Evolutionary conservation across 805 yeast species (phyloP).

Genomic region (Metschnikowia shivogae): DNA sequence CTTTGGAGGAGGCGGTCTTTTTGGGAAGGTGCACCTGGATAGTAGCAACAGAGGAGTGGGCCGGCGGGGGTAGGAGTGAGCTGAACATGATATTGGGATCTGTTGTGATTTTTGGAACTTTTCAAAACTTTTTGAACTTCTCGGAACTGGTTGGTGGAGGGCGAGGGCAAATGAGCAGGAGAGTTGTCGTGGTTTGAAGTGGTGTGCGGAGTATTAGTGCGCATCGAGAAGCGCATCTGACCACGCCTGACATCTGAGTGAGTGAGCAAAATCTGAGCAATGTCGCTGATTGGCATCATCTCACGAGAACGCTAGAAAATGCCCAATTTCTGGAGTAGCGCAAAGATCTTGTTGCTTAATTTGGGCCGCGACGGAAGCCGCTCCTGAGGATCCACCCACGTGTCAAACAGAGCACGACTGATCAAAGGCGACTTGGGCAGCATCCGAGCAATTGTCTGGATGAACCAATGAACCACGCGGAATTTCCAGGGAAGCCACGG

Average conservation of each 20-base stretch:
- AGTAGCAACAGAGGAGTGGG: conserved; percentile 21
- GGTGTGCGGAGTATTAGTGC: no score
- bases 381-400: conserved; percentile 12
- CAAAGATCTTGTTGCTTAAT: conserved; percentile 12
- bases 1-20: conserved; percentile 4
- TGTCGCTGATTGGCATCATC: no score
- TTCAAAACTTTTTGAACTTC: no score
- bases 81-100: conserved; percentile 26
- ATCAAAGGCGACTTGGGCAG: not conserved
- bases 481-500: conserved; percentile 5
- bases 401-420: conserved; percentile 6
- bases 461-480: conserved; percentile 6
- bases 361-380: conserved; percentile 4
- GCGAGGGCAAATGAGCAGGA: no score
- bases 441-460: conserved; percentile 2
- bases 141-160: no score
- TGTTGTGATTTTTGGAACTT: no score
- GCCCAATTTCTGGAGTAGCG: conserved; percentile 14
- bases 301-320: conserved; percentile 6
- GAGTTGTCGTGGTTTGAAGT: no score
- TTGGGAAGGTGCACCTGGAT: conserved; percentile 9
- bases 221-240: no score
- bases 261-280: no score
- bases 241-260: no score
- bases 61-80: conserved; percentile 32